Percentiles rank a stretch among this genome's conserved stretches.
These are phyloP conservation scores for Eugenia klotzschiana DNA, from an alignment of 441 rosid species.

Conservation along the genomic window DNA sequence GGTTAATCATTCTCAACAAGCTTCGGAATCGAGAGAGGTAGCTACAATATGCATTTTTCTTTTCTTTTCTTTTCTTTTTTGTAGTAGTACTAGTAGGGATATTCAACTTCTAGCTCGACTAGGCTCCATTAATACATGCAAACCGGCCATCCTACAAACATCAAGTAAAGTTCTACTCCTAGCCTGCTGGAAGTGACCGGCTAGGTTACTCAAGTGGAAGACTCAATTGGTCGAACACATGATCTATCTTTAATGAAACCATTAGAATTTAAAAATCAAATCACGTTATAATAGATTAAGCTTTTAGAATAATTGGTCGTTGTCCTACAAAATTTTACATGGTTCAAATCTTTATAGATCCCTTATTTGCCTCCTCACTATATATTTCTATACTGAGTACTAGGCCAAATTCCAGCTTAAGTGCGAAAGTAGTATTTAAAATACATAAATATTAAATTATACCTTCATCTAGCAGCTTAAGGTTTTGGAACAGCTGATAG, in stretches of 20 bases:
- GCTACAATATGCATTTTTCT: neutral
- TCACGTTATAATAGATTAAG: neutral
- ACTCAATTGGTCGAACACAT: neutral
- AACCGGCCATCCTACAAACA: neutral
- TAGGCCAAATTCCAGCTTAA: neutral
- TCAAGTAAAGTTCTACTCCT: neutral
- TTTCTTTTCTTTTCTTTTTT: neutral
- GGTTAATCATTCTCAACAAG: neutral
- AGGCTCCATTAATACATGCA: neutral
- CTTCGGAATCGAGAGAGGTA: neutral
- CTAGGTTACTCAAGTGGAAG: neutral
- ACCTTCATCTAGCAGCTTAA: neutral
- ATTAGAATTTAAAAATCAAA: neutral
- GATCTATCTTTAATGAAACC: neutral
- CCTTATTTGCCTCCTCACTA: neutral
- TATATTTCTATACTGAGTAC: neutral
- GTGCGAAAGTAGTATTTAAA: neutral
- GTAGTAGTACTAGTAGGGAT: neutral
- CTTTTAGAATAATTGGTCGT: neutral
- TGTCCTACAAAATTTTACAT: neutral
- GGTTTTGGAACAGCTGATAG: neutral
- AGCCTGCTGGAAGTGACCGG: neutral
- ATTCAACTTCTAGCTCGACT: neutral
- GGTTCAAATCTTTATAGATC: neutral
- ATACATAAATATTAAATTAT: neutral